These are phyloP conservation scores for Pulveroboletus sp. DNA, from an alignment of 768 basidiomycete genomes.

Conservation along the genomic window DNA sequence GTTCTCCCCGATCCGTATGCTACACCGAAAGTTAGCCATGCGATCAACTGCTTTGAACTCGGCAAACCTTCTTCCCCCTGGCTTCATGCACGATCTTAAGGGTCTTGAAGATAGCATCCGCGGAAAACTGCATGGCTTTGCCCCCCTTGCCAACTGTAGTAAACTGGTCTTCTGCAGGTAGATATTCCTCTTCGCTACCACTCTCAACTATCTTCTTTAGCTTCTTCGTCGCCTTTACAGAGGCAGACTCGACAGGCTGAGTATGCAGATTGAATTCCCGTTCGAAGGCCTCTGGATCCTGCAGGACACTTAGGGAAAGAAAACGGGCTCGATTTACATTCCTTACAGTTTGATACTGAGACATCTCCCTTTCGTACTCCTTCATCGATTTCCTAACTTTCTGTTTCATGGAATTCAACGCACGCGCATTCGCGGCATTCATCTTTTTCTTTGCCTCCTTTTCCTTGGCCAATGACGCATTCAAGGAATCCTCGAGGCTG, in stretches of 20 bases:
- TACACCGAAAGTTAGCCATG: constrained; percentile 32
- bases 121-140: constrained; percentile 72
- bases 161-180: constrained; percentile 58
- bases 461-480: constrained; percentile 72
- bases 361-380: constrained; percentile 81
- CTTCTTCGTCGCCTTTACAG: constrained; percentile 35
- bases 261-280: constrained; percentile 60
- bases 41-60: not conserved
- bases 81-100: constrained; percentile 90
- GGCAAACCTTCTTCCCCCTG: constrained; percentile 86
- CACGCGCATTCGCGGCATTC: constrained; percentile 90
- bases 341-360: constrained; percentile 73
- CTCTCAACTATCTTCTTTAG: constrained; percentile 34
- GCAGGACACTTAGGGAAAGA: constrained; percentile 1
- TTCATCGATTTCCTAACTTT: constrained; percentile 89
- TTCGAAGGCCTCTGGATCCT: constrained; percentile 91
- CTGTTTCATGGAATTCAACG: constrained; percentile 96
- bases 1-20: constrained; percentile 96
- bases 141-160: constrained; percentile 91
- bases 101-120: constrained; percentile 88
- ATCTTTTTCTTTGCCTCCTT: constrained; percentile 94
- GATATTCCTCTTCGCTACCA: constrained; percentile 42
- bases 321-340: not conserved
- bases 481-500: constrained; percentile 74
- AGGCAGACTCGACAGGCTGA: constrained; percentile 41